Evolutionary conservation across 371 early-diverging fungal species (phyloP), one percentile per base, ranked within the genome.

Genomic region (Mucor lusitanicus): DNA sequence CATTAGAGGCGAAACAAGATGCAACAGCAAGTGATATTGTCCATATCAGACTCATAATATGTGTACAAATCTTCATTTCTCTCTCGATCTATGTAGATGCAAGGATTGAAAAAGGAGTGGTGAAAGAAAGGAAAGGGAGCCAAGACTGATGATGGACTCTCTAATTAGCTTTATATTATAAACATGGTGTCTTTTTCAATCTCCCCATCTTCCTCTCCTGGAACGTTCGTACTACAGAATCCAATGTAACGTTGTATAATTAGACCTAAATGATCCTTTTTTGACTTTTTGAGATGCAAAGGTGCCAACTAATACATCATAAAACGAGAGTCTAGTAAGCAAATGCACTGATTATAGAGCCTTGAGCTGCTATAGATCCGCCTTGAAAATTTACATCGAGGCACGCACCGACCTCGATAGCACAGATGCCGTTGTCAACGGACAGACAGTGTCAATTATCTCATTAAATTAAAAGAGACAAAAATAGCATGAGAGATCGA

Each of bases 71-170:
- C 44, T 61, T 61, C 30, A 53, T 62, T 21, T 39, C 32, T 54
- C 21, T 35, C 13, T 40, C 32, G 25, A 25, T 54, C n/a, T 42
- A 46, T 48, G n/a, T 46, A 27, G 8, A 53, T 21, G n/a, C 35
- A 59, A 59, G 42, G 30, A 58, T 48, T 30, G 48, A 48, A 40
- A 37, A 58, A 37, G 56, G 21, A 58, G 42, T 64, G 35, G 23
- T 32, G 23, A 15, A 59, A 27, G 57, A n/a, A 19, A n/a, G 30
- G 56, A 13, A 32, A 40, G 30, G 46, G 23, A 48, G 11, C 21
- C 21, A 48, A 21, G 9, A 23, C 48, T 23, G 8, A n/a, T 19
- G 46, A 6, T 46, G n/a, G n/a, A n/a, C 15, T 42, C 23, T 21
- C 21, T 48, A 48, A 48, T 48, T 48, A n/a, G 21, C 19, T 23